Evolutionary conservation across 2,329 filamentous ascomycete genomes (phyloP).

Genomic region (Phyllosticta citribraziliensis): DNA sequence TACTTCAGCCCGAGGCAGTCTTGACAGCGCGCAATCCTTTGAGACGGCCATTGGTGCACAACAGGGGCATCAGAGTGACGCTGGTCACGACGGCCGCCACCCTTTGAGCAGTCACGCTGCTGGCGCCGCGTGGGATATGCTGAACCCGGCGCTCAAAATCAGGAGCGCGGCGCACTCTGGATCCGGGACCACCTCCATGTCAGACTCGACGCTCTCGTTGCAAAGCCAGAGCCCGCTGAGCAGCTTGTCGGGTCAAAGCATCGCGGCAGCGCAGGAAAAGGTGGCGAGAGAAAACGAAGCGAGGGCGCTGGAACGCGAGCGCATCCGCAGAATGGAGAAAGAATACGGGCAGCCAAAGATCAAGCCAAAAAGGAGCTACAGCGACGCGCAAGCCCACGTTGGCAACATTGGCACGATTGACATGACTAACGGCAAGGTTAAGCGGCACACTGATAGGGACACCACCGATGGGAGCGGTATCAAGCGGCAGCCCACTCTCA

Average conservation of each 20-base stretch:
- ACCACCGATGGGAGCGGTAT: background rate
- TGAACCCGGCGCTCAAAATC: background rate
- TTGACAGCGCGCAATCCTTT: background rate
- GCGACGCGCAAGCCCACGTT: background rate
- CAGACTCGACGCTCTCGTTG: background rate
- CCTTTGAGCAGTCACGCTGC: background rate
- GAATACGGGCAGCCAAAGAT: background rate
- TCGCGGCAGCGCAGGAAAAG: conserved; percentile 4
- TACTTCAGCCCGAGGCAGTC: background rate
- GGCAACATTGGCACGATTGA: background rate
- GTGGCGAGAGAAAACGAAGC: conserved; percentile 1
- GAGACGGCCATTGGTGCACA: background rate
- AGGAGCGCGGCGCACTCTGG: background rate
- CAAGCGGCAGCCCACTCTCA: conserved; percentile 6
- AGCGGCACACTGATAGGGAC: background rate
- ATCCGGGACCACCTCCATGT: background rate
- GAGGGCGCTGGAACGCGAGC: background rate
- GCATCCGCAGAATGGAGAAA: background rate
- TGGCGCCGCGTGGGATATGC: background rate
- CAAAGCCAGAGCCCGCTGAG: conserved; percentile 8
- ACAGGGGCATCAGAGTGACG: background rate
- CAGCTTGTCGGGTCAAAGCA: conserved; percentile 3
- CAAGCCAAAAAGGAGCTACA: background rate
- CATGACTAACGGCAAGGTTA: background rate
- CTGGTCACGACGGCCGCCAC: background rate